phyloP scores from a whole-genome alignment of 495 filamentous ascomycete genomes.

The Astrothelium subdiscretum region DNA sequence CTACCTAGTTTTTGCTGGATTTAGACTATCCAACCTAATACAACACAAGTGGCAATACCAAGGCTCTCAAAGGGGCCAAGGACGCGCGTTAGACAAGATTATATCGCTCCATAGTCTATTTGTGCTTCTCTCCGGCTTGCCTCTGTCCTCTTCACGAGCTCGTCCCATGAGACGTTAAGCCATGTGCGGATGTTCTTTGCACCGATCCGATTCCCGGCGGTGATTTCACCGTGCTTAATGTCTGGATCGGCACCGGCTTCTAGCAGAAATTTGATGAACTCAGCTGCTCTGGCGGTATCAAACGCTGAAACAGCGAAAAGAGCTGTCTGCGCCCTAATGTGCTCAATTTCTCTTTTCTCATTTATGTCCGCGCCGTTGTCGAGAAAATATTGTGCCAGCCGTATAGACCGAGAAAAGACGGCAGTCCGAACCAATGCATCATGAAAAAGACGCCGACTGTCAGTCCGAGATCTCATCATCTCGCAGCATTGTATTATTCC shows the following conservation, averaged over 20 bases:
- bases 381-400: background rate
- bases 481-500: background rate
- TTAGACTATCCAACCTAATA: too few relatives aligned
- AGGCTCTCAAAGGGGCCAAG: too few relatives aligned
- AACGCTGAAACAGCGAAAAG: background rate
- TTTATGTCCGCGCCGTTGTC: background rate
- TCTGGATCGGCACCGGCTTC: background rate
- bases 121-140: too few relatives aligned
- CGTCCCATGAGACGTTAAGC: background rate
- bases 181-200: background rate
- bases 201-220: background rate
- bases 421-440: background rate
- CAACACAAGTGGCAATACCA: too few relatives aligned
- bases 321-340: background rate
- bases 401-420: background rate
- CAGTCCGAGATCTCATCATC: too few relatives aligned
- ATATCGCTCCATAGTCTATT: too few relatives aligned
- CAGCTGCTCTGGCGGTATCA: background rate
- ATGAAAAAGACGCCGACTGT: too few relatives aligned
- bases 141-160: background rate
- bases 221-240: background rate
- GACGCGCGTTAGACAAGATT: too few relatives aligned
- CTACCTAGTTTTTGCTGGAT: too few relatives aligned
- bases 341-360: background rate
- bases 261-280: background rate